Base-by-base conservation (phyloP, 2,329 filamentous ascomycete genomes). In the Epichloe hybrida region DNA sequence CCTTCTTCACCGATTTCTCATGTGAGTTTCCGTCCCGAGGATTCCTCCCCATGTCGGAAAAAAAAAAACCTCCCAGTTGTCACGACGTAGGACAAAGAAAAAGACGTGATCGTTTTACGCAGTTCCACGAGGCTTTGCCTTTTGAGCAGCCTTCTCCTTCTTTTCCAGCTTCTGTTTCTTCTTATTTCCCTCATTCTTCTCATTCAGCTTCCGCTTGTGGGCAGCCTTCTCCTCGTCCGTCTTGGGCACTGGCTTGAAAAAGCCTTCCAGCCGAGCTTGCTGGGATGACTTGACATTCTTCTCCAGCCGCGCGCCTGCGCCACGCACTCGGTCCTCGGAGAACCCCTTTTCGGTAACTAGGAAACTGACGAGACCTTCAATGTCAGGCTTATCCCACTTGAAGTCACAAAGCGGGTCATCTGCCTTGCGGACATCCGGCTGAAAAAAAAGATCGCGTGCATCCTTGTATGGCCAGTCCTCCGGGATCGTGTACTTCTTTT, bases 391-490 rank as follows among this genome's bases (percentile, higher is more conserved):
- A 43, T 96, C 89, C 93, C 94, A 98, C 69, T 95, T 96, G 75
- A 97, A 95, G 64, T 98, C 89, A 67, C 90, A 97, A 12, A 88
- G 81, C 0, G 86, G 81, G 61, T 94, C 80, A 58, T 94, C 86
- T 23, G 91, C 89, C 43, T 78, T 66, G 37, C 85, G 83, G 23
- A 98, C 91, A 59, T 97, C 89, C 0, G 93, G 93, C 59, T 91
- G 76, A 64, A 94, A 83, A 72, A 98, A 97, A 31, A 98, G 80
- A 17, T 89, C 81, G 40, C 94, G 86, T 7, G 93, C 94, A 61
- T 98, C 90, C 59, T 84, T 75, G 66, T 84, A 98, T 0, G 93
- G 93, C 91, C 93, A 98, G 70, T 96, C 88, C n/a, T 95, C 90
- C 0, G 93, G 93, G 12, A 98, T 74, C 0, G 76, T 79, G 68